phyloP scores from a whole-genome alignment of 768 basidiomycete species.

The Suillus alpinus region DNA sequence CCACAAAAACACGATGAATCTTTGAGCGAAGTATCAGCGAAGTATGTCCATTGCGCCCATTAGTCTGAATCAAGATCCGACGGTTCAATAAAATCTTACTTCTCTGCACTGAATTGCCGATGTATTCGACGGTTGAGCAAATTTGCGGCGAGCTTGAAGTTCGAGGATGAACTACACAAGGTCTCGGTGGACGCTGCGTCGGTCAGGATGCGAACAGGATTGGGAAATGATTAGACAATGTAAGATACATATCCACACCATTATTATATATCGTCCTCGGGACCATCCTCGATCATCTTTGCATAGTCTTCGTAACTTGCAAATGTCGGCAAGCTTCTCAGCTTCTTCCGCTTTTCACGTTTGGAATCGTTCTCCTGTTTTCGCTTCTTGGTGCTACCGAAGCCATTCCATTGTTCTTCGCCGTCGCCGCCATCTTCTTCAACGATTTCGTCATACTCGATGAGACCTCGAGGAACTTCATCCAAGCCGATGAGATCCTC shows the following conservation, averaged over 20 bases:
- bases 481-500: slow-evolving; percentile 63
- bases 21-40: no score
- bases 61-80: no score
- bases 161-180: no score
- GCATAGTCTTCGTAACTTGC: slow-evolving; percentile 88
- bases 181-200: no score
- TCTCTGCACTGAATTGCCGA: no score
- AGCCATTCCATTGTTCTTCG: slow-evolving; percentile 53
- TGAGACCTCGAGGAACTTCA: slow-evolving; percentile 53
- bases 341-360: slow-evolving; percentile 62
- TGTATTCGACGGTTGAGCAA: no score
- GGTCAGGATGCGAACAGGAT: no score
- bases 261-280: slow-evolving; percentile 25
- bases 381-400: slow-evolving; percentile 37
- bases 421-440: slow-evolving; percentile 39
- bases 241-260: neutral
- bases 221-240: neutral
- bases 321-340: slow-evolving; percentile 70
- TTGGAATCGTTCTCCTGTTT: slow-evolving; percentile 38
- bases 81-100: no score
- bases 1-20: no score
- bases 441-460: slow-evolving; percentile 59
- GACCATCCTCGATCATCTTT: slow-evolving; percentile 71
- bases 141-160: no score
- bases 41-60: no score